A percentile compares a stretch with the other conserved stretches of the same genome.
Evolutionary conservation across 768 basidiomycete species (phyloP).

Genomic region (Boletus patriciae): DNA sequence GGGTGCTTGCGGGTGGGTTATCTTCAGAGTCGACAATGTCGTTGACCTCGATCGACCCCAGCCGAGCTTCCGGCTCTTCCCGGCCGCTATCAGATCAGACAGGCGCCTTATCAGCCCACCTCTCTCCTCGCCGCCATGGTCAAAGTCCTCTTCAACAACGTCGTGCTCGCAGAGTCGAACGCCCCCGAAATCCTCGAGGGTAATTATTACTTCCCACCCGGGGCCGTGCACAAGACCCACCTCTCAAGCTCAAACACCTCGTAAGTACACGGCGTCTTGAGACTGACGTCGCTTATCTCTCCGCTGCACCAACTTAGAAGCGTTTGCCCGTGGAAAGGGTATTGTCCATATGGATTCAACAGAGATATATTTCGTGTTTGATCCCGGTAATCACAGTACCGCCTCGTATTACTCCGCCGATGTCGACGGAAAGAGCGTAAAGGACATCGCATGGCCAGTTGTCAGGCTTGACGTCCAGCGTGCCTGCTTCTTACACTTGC

Average conservation of each 20-base stretch:
- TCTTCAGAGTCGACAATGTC: background rate
- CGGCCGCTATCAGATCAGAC: constrained; percentile 11
- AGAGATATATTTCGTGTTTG: background rate
- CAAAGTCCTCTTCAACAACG: constrained; percentile 52
- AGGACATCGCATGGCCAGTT: constrained; percentile 67
- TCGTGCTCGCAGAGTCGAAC: constrained; percentile 57
- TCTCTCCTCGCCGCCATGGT: constrained; percentile 28
- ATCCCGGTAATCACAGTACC: constrained; percentile 36
- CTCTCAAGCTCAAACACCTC: constrained; percentile 54
- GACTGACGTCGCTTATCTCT: background rate
- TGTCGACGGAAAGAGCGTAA: constrained; percentile 47
- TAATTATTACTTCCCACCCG: constrained; percentile 74
- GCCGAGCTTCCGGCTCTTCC: constrained; percentile 22
- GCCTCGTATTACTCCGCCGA: constrained; percentile 66
- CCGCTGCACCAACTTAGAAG: constrained; percentile 37
- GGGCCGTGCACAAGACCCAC: constrained; percentile 44
- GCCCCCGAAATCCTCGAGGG: constrained; percentile 59
- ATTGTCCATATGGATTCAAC: background rate
- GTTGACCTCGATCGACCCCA: background rate
- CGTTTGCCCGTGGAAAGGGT: constrained; percentile 76
- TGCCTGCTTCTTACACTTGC: background rate
- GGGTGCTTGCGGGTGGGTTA: background rate
- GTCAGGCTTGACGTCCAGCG: background rate
- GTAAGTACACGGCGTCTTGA: constrained; percentile 34
- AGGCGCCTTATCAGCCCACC: background rate